These are phyloP conservation scores for Hemileccinum rubropunctum DNA, from an alignment of 768 basidiomycete species.

Conservation along the genomic window DNA sequence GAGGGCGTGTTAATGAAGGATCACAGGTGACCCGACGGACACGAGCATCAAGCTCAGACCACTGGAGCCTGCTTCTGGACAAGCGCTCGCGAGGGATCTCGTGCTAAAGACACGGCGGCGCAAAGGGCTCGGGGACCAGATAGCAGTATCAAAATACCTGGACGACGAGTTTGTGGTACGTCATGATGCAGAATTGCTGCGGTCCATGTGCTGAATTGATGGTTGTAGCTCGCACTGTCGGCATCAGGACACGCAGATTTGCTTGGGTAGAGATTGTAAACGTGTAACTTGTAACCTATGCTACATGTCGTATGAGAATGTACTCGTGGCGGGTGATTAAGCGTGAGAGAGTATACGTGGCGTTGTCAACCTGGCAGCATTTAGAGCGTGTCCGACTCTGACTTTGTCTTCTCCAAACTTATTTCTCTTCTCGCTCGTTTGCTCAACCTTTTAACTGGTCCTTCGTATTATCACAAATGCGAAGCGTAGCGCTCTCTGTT, in stretches of 20 bases:
- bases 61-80: conserved; percentile 95
- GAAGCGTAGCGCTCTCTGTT: conserved; percentile 81
- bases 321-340: conserved; percentile 7
- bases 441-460: conserved; percentile 36
- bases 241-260: conserved; percentile 96
- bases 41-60: conserved; percentile 95
- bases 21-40: conserved; percentile 92
- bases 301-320: no score
- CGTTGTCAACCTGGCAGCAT: conserved; percentile 34
- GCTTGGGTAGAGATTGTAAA: conserved; percentile 51
- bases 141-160: conserved; percentile 94
- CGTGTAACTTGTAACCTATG: conserved; percentile 10
- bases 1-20: neutral
- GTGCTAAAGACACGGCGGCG: conserved; percentile 94
- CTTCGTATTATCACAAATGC: conserved; percentile 75
- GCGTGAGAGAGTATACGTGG: conserved; percentile 49
- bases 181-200: conserved; percentile 13
- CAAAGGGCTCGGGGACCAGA: conserved; percentile 96
- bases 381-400: conserved; percentile 29
- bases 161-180: conserved; percentile 95
- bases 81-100: conserved; percentile 90
- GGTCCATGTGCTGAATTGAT: conserved; percentile 6
- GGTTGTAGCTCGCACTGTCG: conserved; percentile 79
- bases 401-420: conserved; percentile 16
- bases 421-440: conserved; percentile 38